Evolutionary conservation across 345 rosid genomes (phyloP), one percentile per base, ranked within the genome.

Genomic region (Syzygium aqueum): DNA sequence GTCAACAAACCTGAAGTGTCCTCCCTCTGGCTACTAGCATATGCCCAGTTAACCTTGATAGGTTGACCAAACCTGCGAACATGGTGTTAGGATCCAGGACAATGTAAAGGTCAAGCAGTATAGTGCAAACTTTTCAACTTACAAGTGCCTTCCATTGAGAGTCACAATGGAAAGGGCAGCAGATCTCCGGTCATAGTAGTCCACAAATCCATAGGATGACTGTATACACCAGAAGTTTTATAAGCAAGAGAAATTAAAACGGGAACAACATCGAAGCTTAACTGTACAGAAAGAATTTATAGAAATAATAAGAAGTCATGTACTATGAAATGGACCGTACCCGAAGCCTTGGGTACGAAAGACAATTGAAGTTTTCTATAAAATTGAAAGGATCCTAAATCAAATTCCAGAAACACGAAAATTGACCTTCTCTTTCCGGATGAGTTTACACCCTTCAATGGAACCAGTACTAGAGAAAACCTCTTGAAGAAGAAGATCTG

Each of bases 41-140:
- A 97, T 53, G 99, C 99, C 99, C 99, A 97, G 87, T 97, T 97
- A 87, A 97, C 99, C 91, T 97, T 97, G 91, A 97, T 96, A 90
- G 99, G 99, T 92, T 95, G 99, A 88, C 99, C 99, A 91, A 97
- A 96, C 89, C 99, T 97, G 95, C 54, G 85, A 89, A 88, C 19
- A 30, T 46, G 5, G 46, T 37, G 11, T 85, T 61, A 51, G 49
- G 11, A 63, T 54, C 53, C 82, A 87, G 52, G 87, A 82, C 53
- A 86, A 8, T 5, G 86, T 78, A 15, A 77, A 30, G 84, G 56
- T 51, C 86, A 84, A 84, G 43, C 30, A 77, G 33, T 85, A 53
- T 5, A 49, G 43, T 40, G 84, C 85, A 50, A 53, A 59, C 82
- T 73, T 73, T 88, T 17, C 22, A 78, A 86, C 99, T 91, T 89